Evolutionary conservation across 768 basidiomycete genomes (phyloP).

Genomic region (Chlorophyllum brunneum): DNA sequence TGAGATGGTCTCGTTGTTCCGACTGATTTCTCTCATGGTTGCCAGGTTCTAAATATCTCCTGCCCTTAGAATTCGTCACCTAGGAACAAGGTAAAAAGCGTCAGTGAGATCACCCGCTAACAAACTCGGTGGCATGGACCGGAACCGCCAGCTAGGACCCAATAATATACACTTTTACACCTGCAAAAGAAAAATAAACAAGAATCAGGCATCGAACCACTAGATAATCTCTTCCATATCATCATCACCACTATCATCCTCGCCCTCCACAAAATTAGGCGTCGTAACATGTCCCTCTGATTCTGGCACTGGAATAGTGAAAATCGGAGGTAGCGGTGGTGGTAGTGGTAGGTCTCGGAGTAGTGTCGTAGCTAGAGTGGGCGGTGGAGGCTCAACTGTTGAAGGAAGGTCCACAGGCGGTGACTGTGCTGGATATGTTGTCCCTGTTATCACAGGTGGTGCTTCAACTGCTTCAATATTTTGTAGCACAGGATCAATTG

Average conservation of each 20-base stretch:
- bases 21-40: too few species aligned
- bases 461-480: background rate
- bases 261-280: slow-evolving; percentile 18
- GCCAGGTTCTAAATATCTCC: too few species aligned
- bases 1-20: too few species aligned
- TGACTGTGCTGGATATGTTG: background rate
- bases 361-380: background rate
- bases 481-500: slow-evolving; percentile 1
- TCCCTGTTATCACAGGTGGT: background rate
- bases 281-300: background rate
- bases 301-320: slow-evolving; percentile 6
- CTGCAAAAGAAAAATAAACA: background rate
- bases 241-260: slow-evolving; percentile 32
- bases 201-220: background rate
- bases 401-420: background rate
- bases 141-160: too few species aligned
- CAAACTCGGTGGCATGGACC: background rate
- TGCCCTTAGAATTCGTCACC: too few species aligned
- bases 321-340: background rate
- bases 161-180: too few species aligned
- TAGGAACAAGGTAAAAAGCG: too few species aligned
- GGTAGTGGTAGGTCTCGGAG: background rate
- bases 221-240: slow-evolving; percentile 45
- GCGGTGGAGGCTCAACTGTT: background rate
- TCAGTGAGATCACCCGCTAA: too few species aligned